A percentile compares a stretch with the other conserved stretches of the same genome.
These are phyloP conservation scores for Mycosphaerella sp. DNA, from an alignment of 2,329 filamentous ascomycete species.

Conservation along the genomic window DNA sequence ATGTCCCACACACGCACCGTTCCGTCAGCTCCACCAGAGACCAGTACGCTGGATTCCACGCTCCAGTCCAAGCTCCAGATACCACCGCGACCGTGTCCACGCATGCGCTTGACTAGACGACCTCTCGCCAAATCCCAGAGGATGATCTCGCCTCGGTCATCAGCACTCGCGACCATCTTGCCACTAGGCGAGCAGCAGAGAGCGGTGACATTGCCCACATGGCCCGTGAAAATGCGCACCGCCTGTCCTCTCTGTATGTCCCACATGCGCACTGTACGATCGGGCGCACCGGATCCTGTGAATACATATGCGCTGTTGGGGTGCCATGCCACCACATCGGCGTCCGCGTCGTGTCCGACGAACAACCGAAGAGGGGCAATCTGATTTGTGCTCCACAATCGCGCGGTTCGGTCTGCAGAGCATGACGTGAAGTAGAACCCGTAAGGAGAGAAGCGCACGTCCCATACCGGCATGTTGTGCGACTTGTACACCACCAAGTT, in stretches of 20 bases:
- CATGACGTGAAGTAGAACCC: constrained; percentile 91
- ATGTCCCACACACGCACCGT: constrained; percentile 95
- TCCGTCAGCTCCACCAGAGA: constrained; percentile 84
- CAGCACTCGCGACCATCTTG: constrained; percentile 83
- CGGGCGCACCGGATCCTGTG: constrained; percentile 67
- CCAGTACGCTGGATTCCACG: constrained; percentile 82
- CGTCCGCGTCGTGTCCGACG: constrained; percentile 85
- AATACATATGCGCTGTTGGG: constrained; percentile 92
- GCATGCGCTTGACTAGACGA: constrained; percentile 80
- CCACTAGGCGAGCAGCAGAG: constrained; percentile 82
- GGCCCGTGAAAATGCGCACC: constrained; percentile 86
- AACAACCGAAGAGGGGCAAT: constrained; percentile 83
- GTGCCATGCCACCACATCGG: constrained; percentile 91
- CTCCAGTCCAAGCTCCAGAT: constrained; percentile 93
- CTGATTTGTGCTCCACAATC: constrained; percentile 88
- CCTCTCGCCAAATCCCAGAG: constrained; percentile 93
- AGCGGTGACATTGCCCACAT: constrained; percentile 78
- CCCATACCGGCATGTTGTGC: constrained; percentile 83
- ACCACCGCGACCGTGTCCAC: constrained; percentile 86
- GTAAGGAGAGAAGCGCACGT: constrained; percentile 81
- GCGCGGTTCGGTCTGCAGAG: constrained; percentile 82
- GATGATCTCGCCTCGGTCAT: constrained; percentile 81
- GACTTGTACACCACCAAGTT: constrained; percentile 91
- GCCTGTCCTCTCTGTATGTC: constrained; percentile 79
- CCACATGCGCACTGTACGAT: constrained; percentile 98